Base-by-base conservation (phyloP, 1,139 yeast species). In the Zygoascus meyerae region DNA sequence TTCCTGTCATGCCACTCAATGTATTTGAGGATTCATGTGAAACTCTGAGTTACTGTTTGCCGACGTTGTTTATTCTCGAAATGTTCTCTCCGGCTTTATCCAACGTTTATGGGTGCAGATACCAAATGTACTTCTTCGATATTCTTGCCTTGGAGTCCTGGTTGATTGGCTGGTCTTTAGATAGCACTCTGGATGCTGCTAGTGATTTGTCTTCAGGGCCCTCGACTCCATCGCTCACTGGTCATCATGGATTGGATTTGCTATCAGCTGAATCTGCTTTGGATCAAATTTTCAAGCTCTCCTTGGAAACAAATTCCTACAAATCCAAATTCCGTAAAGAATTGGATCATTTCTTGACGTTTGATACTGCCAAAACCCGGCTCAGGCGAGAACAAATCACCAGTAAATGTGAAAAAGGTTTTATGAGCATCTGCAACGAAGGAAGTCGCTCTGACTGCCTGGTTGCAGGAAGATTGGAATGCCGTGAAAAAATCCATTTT, bases 401-500 rank as follows among this genome's bases (percentile, higher is more conserved):
- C 28, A 18, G 12, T 9, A 34, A 34, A 7, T 48, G 54, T 28
- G 48, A 47, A 30, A 52, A 50, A 34, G 52, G 47, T 4, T 56
- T 47, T 47, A 45, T 48, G 7, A 55, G 53, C 26, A 51, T 58
- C 7, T 58, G 62, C 40, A 46, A 50, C 9, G 36, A 34, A 18
- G 50, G 52, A 3, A 50, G 48, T 40, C 49, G 55, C 5, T 47
- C 46, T 12, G 55, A 50, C 12, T 59, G 62, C 34, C 41, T 59
- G 32, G 21, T 40, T 39, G 58, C 58, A 30, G 69, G 72, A 34
- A 72, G 55, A 16, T 46, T 52, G 21, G 54, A 55, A 14, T 59
- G 63, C 38, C 46, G 55, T 30, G 48, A 53, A 36, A 65, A 63
- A 39, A 58, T 68, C 28, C 70, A 67, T 42, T 62, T 67, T 42